phyloP scores from a whole-genome alignment of 495 filamentous ascomycete species.

The Trichocladium antarcticum region DNA sequence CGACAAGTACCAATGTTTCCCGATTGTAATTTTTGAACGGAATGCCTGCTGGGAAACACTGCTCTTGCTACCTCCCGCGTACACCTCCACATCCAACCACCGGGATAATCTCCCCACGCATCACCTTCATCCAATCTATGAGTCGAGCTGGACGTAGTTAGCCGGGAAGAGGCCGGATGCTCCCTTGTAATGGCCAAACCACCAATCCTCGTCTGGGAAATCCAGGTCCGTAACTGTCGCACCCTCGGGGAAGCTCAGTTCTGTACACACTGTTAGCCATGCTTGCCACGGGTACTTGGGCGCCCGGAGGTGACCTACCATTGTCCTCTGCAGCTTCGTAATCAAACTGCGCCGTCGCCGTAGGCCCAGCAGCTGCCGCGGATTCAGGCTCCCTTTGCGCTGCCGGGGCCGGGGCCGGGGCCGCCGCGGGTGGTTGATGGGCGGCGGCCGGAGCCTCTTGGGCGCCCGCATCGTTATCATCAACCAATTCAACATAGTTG shows the following conservation, averaged over 20 bases:
- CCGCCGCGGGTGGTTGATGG: constrained; percentile 19
- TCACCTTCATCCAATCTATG: constrained; percentile 26
- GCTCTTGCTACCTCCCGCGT: no score
- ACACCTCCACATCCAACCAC: no score
- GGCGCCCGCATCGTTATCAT: constrained; percentile 30
- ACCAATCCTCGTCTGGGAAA: constrained; percentile 99
- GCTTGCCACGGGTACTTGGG: not conserved
- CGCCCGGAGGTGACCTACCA: constrained; percentile 31
- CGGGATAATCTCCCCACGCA: no score
- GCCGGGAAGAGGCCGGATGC: constrained; percentile 83
- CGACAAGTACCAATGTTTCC: no score
- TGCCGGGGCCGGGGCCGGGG: constrained; percentile 24
- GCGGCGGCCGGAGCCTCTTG: constrained; percentile 22
- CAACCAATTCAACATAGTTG: constrained; percentile 87
- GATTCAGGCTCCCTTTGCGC: constrained; percentile 20
- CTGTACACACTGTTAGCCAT: constrained; percentile 20
- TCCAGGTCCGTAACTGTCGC: constrained; percentile 62
- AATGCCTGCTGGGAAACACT: no score
- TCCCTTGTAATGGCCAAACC: constrained; percentile 76
- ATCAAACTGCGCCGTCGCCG: constrained; percentile 82
- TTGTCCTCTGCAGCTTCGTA: constrained; percentile 98
- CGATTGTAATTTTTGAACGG: no score
- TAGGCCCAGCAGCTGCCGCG: constrained; percentile 42
- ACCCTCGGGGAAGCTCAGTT: constrained; percentile 85
- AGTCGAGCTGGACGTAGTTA: constrained; percentile 63